phyloP scores from a whole-genome alignment of 2,329 filamentous ascomycete genomes.

The Aspergillus phoenicis region DNA sequence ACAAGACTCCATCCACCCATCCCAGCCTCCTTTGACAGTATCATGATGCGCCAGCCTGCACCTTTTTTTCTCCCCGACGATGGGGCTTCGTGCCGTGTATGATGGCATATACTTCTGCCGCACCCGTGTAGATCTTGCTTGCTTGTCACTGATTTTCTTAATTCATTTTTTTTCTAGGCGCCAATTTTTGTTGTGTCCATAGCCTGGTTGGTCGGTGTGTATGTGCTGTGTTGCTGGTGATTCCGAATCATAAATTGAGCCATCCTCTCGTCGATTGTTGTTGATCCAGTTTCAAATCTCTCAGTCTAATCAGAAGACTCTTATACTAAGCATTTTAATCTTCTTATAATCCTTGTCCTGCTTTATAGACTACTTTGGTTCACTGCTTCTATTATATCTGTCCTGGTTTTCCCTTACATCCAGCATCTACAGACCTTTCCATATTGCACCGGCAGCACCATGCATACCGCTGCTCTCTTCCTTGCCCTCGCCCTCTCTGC shows the following conservation, averaged over 20 bases:
- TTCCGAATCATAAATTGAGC: conserved; percentile 12
- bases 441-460: conserved; percentile 16
- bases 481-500: conserved; percentile 32
- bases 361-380: background rate
- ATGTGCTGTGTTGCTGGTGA: background rate
- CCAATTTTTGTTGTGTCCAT: background rate
- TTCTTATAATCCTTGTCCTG: background rate
- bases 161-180: background rate
- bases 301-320: background rate
- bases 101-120: conserved; percentile 15
- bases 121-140: conserved; percentile 3
- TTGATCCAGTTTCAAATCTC: background rate
- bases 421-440: conserved; percentile 10
- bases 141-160: background rate
- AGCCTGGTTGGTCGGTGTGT: conserved; percentile 4
- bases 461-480: conserved; percentile 35
- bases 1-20: conserved; percentile 4
- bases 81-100: conserved; percentile 21
- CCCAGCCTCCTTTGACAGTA: conserved; percentile 28
- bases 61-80: conserved; percentile 15
- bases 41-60: conserved; percentile 24
- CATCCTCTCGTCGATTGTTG: background rate
- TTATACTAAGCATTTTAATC: background rate
- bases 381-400: background rate
- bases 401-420: conserved; percentile 4